These are phyloP conservation scores for Syncephalis plumigaleata DNA, from an alignment of 371 early-diverging fungal genomes.

Conservation along the genomic window DNA sequence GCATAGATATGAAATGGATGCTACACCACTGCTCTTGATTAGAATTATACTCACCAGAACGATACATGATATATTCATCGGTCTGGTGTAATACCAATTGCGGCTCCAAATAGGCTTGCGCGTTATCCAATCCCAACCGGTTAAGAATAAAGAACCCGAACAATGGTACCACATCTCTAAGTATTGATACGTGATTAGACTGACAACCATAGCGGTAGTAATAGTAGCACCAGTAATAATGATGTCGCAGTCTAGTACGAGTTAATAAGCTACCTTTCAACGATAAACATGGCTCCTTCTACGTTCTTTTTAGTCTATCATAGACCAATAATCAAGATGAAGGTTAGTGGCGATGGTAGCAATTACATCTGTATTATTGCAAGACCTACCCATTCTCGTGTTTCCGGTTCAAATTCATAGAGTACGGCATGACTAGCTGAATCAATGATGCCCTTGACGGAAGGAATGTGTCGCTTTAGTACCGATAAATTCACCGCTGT, in stretches of 20 bases:
- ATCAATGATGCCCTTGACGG: background rate
- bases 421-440: background rate
- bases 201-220: background rate
- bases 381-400: background rate
- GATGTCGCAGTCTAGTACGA: background rate
- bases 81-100: background rate
- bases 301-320: constrained; percentile 1
- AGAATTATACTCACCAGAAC: background rate
- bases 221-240: background rate
- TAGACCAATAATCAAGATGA: background rate
- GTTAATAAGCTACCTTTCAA: background rate
- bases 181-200: background rate
- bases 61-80: background rate
- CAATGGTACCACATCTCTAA: background rate
- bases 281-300: background rate
- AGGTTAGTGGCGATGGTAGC: too few relatives aligned
- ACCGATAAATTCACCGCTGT: too few relatives aligned
- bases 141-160: background rate
- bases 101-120: background rate
- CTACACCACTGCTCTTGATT: too few relatives aligned
- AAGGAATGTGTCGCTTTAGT: too few relatives aligned
- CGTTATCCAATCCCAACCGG: background rate
- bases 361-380: too few relatives aligned
- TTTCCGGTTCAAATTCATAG: background rate
- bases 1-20: too few relatives aligned